These are phyloP conservation scores for Bromus sterilis DNA, from an alignment of 176 grass and related monocot genomes.

Conservation along the genomic window DNA sequence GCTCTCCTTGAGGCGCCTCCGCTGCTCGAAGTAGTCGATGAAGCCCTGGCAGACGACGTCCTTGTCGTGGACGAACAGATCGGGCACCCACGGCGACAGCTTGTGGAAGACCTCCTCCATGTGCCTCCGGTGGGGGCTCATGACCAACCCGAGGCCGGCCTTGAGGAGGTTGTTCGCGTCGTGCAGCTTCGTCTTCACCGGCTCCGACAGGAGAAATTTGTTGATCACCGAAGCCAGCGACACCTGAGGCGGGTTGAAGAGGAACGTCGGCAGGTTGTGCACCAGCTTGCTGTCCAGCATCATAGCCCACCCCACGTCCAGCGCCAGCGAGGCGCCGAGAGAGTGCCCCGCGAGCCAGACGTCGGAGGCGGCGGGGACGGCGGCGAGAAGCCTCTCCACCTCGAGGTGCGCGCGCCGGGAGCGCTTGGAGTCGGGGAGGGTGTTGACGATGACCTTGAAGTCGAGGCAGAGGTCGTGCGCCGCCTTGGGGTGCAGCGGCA, in stretches of 20 bases:
- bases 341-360: not conserved
- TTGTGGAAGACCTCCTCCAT: too few relatives aligned
- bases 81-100: not conserved
- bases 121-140: not conserved
- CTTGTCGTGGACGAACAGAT: not conserved
- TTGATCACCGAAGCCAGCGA: not conserved
- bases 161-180: not conserved
- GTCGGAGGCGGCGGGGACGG: not conserved
- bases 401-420: not conserved
- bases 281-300: not conserved
- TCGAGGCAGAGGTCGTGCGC: too few relatives aligned
- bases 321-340: not conserved
- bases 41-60: not conserved
- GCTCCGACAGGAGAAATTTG: not conserved
- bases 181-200: not conserved
- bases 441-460: not conserved
- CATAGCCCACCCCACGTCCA: not conserved
- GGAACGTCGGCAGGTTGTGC: not conserved
- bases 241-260: not conserved
- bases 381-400: not conserved
- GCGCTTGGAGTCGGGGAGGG: not conserved
- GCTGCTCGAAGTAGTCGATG: conserved; percentile 11
- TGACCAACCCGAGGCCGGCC: not conserved
- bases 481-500: not conserved
- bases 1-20: not conserved